Evolutionary conservation across 495 filamentous ascomycete species (phyloP), one percentile per base, ranked within the genome.

Genomic region (Aspergillus cristatus): DNA sequence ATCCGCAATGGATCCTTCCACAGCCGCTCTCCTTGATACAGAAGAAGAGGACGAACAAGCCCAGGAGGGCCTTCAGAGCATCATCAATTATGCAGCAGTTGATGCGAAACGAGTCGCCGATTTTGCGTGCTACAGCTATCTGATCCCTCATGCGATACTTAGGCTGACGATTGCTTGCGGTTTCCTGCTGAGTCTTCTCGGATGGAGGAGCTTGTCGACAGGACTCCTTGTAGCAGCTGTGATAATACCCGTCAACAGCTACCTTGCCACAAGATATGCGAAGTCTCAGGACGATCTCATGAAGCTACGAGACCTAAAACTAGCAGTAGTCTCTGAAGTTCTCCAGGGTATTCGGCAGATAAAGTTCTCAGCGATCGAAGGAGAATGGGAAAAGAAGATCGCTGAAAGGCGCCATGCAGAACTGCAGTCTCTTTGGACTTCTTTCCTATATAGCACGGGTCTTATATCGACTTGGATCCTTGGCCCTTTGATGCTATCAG

Each of bases 331-430:
- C 10, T 84, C 82, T 0, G 86, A 94, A 54, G 85, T 82, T 1
- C 60, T 94, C 0, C 78, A 84, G 44, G 86, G 81, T 34, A 90
- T 94, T 38, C 73, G 86, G 5, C 86, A 93, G 51, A 85, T 94
- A 54, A 94, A 94, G 47, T 89, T 94, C 46, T 84, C 83, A 1
- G 86, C 85, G 7, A 55, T 86, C n/a, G 86, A 94, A 51, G 55
- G 64, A 12, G 75, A 83, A 42, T 94, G 86, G 86, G 74, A 89
- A 56, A 59, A 69, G n/a, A 79, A 77, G 38, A 86, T 94, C 37
- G 53, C 62, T n/a, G 64, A 65, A 6, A 72, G 76, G 16, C 71
- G 86, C 47, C 70, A 74, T 10, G 67, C 68, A 17, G 86, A 94
- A 48, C 72, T 94, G 0, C 38, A 44, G 0, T 72, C 72, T 1